Evolutionary conservation across 305 asterid genomes (phyloP), one percentile per base, ranked within the genome.

Genomic region (Plantago rigida): DNA sequence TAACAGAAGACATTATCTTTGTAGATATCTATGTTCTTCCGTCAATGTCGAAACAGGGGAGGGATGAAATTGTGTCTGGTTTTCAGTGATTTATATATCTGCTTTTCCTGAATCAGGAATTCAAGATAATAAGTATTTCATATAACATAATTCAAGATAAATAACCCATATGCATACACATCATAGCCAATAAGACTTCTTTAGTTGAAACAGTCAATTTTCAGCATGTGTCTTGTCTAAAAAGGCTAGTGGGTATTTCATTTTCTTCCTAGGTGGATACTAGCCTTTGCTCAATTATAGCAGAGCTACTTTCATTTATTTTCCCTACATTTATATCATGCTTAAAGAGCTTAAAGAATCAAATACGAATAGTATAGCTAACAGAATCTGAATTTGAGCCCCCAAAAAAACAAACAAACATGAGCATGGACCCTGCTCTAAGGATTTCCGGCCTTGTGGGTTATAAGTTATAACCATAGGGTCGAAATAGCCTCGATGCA

Each of bases 11-110:
- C 70, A 73, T 57, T 60, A 62, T 77, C 70, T 75, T 81, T 29
- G 84, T 76, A 60, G 89, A 75, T 92, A 80, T 85, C 15, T 68
- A 69, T 62, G 19, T 54, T 58, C 57, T 71, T 54, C 53, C 70
- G 51, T 62, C 29, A 57, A 42, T 47, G 26, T 19, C 68, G 29
- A 44, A 69, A 14, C 67, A 65, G 49, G 28, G 48, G 45, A 48
- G 64, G 51, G 49, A 44, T 31, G 49, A 44, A 50, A 46, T 10
- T 45, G 19, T 72, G 13, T 22, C 64, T 60, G 51, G 42, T 56
- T 64, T 64, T 60, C 74, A 64, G 54, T 56, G 59, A 56, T 5
- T 51, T 47, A n/a, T 29, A 28, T 54, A 13, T 0, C 15, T 62
- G 47, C 10, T 59, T 51, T 45, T 51, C 53, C 80, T 69, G 78